Evolutionary conservation across 2,329 filamentous ascomycete species (phyloP).

Genomic region (Nothopassalora personata): DNA sequence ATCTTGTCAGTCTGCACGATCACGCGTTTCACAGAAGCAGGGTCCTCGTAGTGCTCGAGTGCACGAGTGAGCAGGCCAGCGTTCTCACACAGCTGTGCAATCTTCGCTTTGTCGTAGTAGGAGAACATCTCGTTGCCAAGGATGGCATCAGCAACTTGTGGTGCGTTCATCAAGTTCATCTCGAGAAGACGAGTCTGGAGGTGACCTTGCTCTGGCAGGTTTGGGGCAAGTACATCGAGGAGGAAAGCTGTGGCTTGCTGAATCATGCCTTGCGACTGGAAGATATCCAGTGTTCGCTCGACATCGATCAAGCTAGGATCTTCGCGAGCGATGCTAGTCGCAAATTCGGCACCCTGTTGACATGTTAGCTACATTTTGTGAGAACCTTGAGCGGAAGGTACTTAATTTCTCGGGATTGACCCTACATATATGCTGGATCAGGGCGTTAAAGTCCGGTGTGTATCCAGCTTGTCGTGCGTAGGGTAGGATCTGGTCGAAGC

Average conservation of each 20-base stretch:
- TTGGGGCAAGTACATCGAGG: constrained; percentile 89
- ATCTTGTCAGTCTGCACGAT: constrained; percentile 82
- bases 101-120: constrained; percentile 85
- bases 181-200: constrained; percentile 92
- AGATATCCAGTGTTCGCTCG: constrained; percentile 92
- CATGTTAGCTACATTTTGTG: constrained; percentile 30
- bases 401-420: constrained; percentile 52
- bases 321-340: constrained; percentile 83
- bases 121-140: constrained; percentile 98
- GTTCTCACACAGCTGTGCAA: constrained; percentile 88
- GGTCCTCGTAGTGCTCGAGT: constrained; percentile 90
- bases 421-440: constrained; percentile 87
- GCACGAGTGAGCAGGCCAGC: constrained; percentile 68
- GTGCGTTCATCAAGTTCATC: constrained; percentile 96
- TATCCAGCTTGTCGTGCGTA: constrained; percentile 83
- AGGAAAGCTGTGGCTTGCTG: constrained; percentile 98
- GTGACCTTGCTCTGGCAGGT: constrained; percentile 86
- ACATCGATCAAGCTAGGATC: constrained; percentile 85
- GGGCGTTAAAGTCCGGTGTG: constrained; percentile 87
- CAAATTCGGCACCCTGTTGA: constrained; percentile 96
- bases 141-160: constrained; percentile 96
- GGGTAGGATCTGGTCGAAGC: constrained; percentile 93
- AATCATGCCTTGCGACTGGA: constrained; percentile 96
- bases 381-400: too few species aligned
- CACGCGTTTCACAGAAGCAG: constrained; percentile 82